Conservation (phyloP, 2,329 filamentous ascomycete species). For the Fusarium liriodendri region DNA sequence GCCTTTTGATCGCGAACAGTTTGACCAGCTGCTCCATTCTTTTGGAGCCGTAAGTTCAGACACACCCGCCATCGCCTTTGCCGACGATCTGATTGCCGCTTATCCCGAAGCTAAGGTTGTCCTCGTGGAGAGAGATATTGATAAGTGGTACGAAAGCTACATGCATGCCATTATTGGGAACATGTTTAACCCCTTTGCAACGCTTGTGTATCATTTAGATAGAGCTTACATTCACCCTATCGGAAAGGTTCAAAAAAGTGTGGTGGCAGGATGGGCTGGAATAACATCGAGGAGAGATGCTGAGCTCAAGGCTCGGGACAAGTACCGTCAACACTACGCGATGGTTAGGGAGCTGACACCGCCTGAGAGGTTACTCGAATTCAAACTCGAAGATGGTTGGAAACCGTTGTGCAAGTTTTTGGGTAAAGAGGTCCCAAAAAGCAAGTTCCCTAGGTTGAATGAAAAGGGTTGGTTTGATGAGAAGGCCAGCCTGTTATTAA, state of each 20-base stretch:
- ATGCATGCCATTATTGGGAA: conserved; percentile 15
- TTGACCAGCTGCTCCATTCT: conserved; percentile 34
- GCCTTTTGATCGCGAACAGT: conserved; percentile 25
- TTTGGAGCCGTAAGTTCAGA: conserved; percentile 53
- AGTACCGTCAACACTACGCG: conserved; percentile 12
- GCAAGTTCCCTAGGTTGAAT: conserved; percentile 43
- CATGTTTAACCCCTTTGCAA: conserved; percentile 2
- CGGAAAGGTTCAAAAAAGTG: conserved; percentile 5
- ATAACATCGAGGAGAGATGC: conserved; percentile 4
- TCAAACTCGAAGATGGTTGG: conserved; percentile 51
- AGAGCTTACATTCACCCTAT: not conserved
- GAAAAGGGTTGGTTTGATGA: conserved; percentile 35
- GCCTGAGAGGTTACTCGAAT: conserved; percentile 40
- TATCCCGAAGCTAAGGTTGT: conserved; percentile 20
- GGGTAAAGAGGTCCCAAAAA: conserved; percentile 46
- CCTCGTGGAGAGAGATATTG: conserved; percentile 9
- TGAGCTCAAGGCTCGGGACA: conserved; percentile 1
- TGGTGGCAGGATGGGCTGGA: conserved; percentile 10
- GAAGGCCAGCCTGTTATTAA: not conserved
- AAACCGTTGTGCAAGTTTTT: conserved; percentile 52
- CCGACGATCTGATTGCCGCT: conserved; percentile 7
- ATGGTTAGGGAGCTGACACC: not conserved
- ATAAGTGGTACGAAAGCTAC: conserved; percentile 14
- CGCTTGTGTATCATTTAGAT: conserved; percentile 4
- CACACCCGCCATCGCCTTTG: conserved; percentile 47